Evolutionary conservation across 163 green algal genomes (phyloP), one percentile per base, ranked within the genome.

Genomic region (Dunaliella salina): DNA sequence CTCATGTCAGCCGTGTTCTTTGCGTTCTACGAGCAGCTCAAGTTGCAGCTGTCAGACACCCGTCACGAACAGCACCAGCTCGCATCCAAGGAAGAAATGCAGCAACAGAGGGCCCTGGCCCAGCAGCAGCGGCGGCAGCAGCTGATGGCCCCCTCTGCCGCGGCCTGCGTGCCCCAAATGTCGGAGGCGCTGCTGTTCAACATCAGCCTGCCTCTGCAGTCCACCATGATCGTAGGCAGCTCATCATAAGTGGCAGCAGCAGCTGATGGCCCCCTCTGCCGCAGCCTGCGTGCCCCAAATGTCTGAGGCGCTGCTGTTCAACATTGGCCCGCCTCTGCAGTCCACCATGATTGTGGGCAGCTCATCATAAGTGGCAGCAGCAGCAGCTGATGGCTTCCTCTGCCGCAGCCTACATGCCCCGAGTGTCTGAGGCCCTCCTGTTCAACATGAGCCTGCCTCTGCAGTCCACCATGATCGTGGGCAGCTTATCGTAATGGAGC

Each of bases 1-100:
- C 32, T 95, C 22, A 95, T 94, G 90, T 94, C 89, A 17, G 91
- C 94, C 1, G 84, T 91, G 20, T 97, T 97, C 82, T 97, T 97
- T 85, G 91, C 90, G 0, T 86, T 94, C 12, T 96, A 95, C 83
- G 94, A 97, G 84, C 93, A 93, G 79, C 95, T 92, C 86, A 96
- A 96, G 82, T 80, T 86, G 17, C 83, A 90, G 13, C 72, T 96
- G 3, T 30, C 79, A 26, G 79, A 30, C 32, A 29, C 32, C 79
- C 79, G 79, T 5, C 22, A 75, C 1, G 22, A 8, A 1, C 63
- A 75, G 63, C 40, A 50, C 8, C 40, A 50, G 40, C 40, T 50
- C 8, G 40, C 40, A 3, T 50, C 40, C 3, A 50, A 50, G 40
- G 40, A 50, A 50, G 40, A 50, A 8, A 50, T 50, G 40, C 63